Conservation (phyloP, 1,284 basidiomycete genomes). For the Cryptococcus sp. region DNA sequence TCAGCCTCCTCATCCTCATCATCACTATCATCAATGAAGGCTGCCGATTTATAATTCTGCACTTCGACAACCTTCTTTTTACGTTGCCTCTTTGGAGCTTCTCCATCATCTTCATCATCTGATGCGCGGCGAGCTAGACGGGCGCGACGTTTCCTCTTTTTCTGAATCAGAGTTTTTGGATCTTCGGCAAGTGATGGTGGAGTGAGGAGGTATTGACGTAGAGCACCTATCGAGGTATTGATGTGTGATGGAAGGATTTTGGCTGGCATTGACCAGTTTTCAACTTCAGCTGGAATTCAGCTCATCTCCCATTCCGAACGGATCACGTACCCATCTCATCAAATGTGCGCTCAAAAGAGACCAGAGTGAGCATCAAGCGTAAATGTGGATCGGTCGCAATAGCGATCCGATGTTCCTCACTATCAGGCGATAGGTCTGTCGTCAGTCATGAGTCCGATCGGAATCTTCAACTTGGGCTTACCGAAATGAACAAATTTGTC, state of each 20-base stretch:
- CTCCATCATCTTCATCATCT: slow-evolving; percentile 54
- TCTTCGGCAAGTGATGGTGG: slow-evolving; percentile 26
- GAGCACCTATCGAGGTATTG: slow-evolving; percentile 25
- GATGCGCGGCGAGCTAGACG: slow-evolving; percentile 48
- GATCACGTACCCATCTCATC: slow-evolving; percentile 14
- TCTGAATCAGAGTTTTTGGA: slow-evolving; percentile 30
- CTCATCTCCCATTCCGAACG: neutral
- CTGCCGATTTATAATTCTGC: slow-evolving; percentile 74
- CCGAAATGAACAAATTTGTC: slow-evolving; percentile 71
- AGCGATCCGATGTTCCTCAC: slow-evolving; percentile 67
- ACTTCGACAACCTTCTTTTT: slow-evolving; percentile 55
- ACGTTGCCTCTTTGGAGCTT: slow-evolving; percentile 10
- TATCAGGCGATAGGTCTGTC: slow-evolving; percentile 68
- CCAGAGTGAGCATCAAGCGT: slow-evolving; percentile 65
- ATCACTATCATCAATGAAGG: slow-evolving; percentile 86
- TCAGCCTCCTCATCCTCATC: slow-evolving; percentile 54
- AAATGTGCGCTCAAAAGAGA: slow-evolving; percentile 29
- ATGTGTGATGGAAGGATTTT: slow-evolving; percentile 25
- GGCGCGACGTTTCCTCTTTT: neutral
- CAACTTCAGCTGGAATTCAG: slow-evolving; percentile 8
- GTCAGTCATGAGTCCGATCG: slow-evolving; percentile 1
- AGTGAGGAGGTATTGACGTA: slow-evolving; percentile 30
- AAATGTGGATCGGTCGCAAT: slow-evolving; percentile 70
- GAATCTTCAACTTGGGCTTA: slow-evolving; percentile 48
- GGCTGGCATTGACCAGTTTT: slow-evolving; percentile 32